These are phyloP conservation scores for Wickerhamomyces ciferrii DNA, from an alignment of 805 yeast species.

Conservation along the genomic window DNA sequence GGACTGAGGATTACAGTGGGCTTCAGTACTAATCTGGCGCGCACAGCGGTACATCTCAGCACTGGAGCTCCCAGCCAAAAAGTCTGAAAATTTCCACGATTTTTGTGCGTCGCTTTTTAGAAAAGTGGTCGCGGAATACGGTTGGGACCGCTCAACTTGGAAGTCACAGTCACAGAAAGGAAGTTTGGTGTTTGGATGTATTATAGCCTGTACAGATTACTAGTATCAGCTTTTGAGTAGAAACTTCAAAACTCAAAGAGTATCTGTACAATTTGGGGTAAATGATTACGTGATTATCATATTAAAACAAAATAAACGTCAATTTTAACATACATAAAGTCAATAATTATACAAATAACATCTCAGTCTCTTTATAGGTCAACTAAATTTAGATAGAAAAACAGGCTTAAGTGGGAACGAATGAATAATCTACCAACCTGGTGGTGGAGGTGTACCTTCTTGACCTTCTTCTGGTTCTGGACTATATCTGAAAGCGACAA, in stretches of 20 bases:
- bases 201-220: no score
- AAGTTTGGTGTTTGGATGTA: background rate
- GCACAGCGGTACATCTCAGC: background rate
- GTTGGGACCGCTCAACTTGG: background rate
- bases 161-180: background rate
- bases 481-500: slow-evolving; percentile 34
- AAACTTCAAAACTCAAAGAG: no score
- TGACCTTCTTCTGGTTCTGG: slow-evolving; percentile 16
- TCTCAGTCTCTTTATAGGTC: background rate
- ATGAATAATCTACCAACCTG: slow-evolving; percentile 9
- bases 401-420: background rate
- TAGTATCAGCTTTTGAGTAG: no score
- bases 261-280: background rate
- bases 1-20: background rate
- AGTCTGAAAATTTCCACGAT: background rate
- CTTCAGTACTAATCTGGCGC: background rate
- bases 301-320: background rate
- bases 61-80: background rate
- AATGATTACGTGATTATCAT: no score
- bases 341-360: background rate
- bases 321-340: background rate
- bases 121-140: background rate
- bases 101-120: background rate
- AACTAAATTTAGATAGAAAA: background rate
- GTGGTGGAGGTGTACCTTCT: slow-evolving; percentile 10